Conservation (phyloP, 257 asterid genomes). For the Solanum pennellii region DNA sequence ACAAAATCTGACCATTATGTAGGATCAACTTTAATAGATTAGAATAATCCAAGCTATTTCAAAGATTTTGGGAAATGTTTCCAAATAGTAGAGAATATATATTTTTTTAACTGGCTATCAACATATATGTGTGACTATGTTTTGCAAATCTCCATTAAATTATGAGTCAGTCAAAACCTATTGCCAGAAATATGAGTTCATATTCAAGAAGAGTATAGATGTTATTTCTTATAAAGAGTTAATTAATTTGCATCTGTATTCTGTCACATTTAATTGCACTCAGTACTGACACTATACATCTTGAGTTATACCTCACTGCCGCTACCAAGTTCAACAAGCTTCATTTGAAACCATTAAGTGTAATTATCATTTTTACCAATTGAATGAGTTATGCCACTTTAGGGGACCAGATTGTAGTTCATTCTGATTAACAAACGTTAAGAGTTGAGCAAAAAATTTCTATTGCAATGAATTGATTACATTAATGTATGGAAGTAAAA, state of each 20-base stretch:
- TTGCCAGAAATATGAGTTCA: neutral
- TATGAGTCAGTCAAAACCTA: neutral
- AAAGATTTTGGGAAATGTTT: neutral
- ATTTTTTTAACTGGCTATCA: neutral
- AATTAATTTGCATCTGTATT: neutral
- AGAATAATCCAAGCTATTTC: neutral
- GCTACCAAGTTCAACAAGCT: neutral
- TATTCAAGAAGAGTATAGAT: neutral
- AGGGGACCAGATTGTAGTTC: neutral
- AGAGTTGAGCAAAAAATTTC: neutral
- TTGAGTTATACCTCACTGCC: neutral
- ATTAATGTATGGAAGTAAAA: neutral
- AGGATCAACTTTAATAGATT: neutral
- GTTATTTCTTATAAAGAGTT: neutral
- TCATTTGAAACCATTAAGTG: neutral
- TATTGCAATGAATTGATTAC: neutral
- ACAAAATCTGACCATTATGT: neutral
- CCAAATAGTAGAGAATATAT: neutral
- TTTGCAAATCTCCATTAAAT: neutral
- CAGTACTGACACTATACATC: neutral
- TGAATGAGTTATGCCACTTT: neutral
- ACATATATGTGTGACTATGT: no score
- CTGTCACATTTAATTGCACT: neutral
- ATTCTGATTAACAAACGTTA: no score
- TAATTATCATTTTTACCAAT: neutral